Conservation (phyloP, 306 rosid species). For the Cucumis melo region DNA sequence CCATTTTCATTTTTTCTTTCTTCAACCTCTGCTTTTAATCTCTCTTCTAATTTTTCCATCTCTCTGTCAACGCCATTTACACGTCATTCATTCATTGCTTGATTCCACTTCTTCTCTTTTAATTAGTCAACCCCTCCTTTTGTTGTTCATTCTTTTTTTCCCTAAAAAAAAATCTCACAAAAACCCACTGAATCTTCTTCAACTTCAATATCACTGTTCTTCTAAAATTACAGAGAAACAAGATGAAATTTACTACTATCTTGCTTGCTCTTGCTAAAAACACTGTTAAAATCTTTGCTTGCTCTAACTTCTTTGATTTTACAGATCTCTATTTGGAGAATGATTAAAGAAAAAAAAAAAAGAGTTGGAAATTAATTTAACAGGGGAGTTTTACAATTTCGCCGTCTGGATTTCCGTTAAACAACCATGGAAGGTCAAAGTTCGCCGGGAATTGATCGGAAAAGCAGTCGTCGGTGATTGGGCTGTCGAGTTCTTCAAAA, state of each 20-base stretch:
- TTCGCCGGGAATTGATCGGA: slow-evolving; percentile 38
- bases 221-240: not conserved
- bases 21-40: not conserved
- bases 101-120: not conserved
- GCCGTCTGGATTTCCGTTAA: slow-evolving; percentile 10
- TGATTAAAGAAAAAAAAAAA: not conserved
- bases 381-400: not conserved
- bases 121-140: slow-evolving; percentile 3
- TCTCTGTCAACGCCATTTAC: slow-evolving; percentile 1
- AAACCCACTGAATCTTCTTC: not conserved
- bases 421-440: slow-evolving; percentile 39
- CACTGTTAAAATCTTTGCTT: slow-evolving; percentile 1
- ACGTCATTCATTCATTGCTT: not conserved
- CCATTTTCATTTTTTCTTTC: not conserved
- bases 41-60: not conserved
- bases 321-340: not conserved
- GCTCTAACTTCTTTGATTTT: not conserved
- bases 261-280: not conserved
- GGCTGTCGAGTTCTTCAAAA: slow-evolving; percentile 46
- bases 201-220: not conserved
- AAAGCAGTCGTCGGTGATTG: slow-evolving; percentile 35
- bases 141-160: not conserved
- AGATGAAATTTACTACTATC: not conserved
- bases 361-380: not conserved
- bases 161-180: not conserved